These are phyloP conservation scores for Penicillium nordicum DNA, from an alignment of 2,329 filamentous ascomycete genomes.

Conservation along the genomic window DNA sequence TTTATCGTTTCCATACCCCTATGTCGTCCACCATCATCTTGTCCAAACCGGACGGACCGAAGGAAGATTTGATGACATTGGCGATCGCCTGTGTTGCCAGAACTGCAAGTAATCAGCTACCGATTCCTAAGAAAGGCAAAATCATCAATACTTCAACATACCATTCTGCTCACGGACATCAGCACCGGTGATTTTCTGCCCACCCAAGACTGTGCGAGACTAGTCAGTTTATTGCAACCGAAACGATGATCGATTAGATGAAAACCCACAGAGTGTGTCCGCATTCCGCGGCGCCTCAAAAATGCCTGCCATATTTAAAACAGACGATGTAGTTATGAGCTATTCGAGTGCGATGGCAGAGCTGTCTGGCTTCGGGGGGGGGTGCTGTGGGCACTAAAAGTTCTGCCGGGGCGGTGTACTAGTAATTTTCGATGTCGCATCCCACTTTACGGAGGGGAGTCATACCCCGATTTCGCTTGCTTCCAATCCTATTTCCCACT, in stretches of 20 bases:
- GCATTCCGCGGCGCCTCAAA: constrained; percentile 91
- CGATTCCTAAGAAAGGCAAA: background rate
- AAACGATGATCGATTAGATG: constrained; percentile 6
- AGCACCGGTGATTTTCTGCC: constrained; percentile 92
- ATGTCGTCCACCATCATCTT: constrained; percentile 99
- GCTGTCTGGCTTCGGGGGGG: constrained; percentile 29
- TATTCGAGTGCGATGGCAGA: constrained; percentile 27
- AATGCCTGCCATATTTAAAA: constrained; percentile 74
- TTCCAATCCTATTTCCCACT: constrained; percentile 17
- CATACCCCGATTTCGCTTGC: constrained; percentile 14
- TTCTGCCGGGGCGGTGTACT: constrained; percentile 45
- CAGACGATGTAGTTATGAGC: constrained; percentile 19
- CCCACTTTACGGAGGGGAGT: constrained; percentile 38
- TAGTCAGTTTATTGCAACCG: constrained; percentile 30
- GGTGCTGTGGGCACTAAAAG: constrained; percentile 35
- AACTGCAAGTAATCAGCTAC: constrained; percentile 53
- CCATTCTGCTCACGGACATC: constrained; percentile 98
- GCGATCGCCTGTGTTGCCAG: constrained; percentile 94
- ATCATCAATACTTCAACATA: constrained; percentile 43
- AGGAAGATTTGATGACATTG: constrained; percentile 98
- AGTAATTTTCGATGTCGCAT: constrained; percentile 31
- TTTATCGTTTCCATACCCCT: constrained; percentile 59
- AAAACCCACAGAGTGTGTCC: constrained; percentile 76
- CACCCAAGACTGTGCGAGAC: constrained; percentile 69
- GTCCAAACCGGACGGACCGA: constrained; percentile 92